Evolutionary conservation across 805 yeast species (phyloP), one percentile per base, ranked within the genome.

Genomic region (Tetrapisispora pingtungensis): DNA sequence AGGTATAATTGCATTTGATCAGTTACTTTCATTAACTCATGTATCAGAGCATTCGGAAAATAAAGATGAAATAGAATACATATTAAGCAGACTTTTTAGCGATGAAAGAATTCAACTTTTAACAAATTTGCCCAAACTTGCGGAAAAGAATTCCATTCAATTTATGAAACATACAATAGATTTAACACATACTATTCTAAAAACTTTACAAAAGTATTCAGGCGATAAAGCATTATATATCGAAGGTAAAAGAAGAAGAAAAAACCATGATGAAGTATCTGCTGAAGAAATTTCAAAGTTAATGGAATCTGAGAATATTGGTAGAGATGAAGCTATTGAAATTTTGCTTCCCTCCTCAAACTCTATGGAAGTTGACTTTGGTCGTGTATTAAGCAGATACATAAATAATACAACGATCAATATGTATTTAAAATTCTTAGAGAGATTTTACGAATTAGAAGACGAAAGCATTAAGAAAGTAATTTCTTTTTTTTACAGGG

Each of bases 11-110:
- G 74, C 84, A 44, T 77, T 84, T 58, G 72, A 73, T 22, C 84
- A 84, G 49, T 61, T 88, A 31, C 62, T 90, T 4, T 54, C 71
- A 10, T 57, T 71, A 3, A 57, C 70, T 1, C 60, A 64, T 2
- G 62, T 66, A 6, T 70, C 80, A 61, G 46, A 47, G 19, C 20
- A 36, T 19, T 67, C 71, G 14, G 52, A 57, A 7, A 61, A 70
- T 3, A 48, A 62, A 1, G 59, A 60, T 1, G 81, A 76, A 27
- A 70, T 71, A 47, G 71, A 70, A 17, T 80, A 78, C 19, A 75
- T 83, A 46, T 71, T 80, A 17, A 67, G 85, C 37, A 73, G 80
- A 36, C 65, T 90, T n/a, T 87, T 90, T 53, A 76, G 81, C 46
- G 81, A 78, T 42, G 80, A 78, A 42, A 54, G 62, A 46, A 62